These are phyloP conservation scores for Corymbia citriodora DNA, from an alignment of 441 rosid species.

Conservation along the genomic window DNA sequence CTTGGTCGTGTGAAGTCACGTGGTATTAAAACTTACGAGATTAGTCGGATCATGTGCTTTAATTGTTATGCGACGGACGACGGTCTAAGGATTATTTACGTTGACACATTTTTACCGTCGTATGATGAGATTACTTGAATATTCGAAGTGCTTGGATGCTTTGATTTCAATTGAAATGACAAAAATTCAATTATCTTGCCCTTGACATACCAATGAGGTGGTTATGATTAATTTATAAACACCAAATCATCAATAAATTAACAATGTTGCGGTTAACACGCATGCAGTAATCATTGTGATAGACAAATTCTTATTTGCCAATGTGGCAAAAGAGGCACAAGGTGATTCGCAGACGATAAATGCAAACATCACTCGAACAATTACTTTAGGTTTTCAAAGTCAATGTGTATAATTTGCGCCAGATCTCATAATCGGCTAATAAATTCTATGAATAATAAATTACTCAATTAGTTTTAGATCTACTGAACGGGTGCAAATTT, in stretches of 20 bases:
- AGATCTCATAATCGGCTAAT: neutral
- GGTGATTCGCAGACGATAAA: neutral
- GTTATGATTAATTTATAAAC: neutral
- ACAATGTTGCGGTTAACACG: neutral
- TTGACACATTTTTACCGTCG: neutral
- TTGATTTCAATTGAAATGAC: neutral
- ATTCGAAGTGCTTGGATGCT: neutral
- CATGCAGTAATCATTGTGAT: neutral
- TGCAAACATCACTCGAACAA: neutral
- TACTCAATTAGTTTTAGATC: neutral
- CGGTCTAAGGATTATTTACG: neutral
- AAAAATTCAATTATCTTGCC: neutral
- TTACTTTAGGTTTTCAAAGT: neutral
- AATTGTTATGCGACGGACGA: neutral
- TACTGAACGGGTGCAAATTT: accelerated
- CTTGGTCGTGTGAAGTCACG: neutral
- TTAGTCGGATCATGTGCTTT: neutral
- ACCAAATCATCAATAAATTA: neutral
- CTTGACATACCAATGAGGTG: neutral
- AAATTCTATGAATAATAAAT: neutral
- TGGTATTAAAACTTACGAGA: neutral
- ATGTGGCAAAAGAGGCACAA: neutral
- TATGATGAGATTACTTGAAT: neutral
- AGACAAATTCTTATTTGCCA: neutral
- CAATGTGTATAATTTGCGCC: neutral